Evolutionary conservation across 2,329 filamentous ascomycete species (phyloP).

Genomic region (Pyrenophora teres): DNA sequence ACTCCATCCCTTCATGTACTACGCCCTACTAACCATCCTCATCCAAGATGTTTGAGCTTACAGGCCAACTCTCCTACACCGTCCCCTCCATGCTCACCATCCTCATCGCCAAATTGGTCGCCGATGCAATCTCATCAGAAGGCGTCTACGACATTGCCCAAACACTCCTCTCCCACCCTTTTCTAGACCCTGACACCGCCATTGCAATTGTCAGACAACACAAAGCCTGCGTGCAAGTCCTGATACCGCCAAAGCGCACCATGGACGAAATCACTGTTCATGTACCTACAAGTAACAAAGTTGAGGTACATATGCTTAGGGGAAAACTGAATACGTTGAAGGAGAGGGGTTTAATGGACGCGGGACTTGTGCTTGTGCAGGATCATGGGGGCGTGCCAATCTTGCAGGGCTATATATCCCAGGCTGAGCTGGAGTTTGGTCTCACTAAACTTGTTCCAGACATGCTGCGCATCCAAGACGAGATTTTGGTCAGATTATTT

Average conservation of each 20-base stretch:
- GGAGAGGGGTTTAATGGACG: conserved; percentile 60
- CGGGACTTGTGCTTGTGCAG: conserved; percentile 61
- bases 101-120: conserved; percentile 63
- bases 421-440: conserved; percentile 59
- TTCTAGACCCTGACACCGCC: conserved; percentile 59
- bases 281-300: conserved; percentile 52
- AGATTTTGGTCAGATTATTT: conserved; percentile 48
- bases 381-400: conserved; percentile 36
- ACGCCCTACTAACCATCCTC: conserved; percentile 48
- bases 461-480: conserved; percentile 8
- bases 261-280: conserved; percentile 62
- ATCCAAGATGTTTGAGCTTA: too few species aligned
- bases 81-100: conserved; percentile 65
- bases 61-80: conserved; percentile 55
- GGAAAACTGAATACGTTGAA: conserved; percentile 56
- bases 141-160: conserved; percentile 66
- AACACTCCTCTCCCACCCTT: conserved; percentile 62
- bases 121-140: conserved; percentile 59
- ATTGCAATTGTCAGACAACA: conserved; percentile 49
- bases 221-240: conserved; percentile 49
- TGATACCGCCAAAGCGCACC: conserved; percentile 59
- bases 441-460: conserved; percentile 43
- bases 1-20: conserved; percentile 54
- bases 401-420: conserved; percentile 60
- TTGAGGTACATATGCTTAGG: conserved; percentile 49